Evolutionary conservation across 768 basidiomycete species (phyloP).

Genomic region (Pisolithus tinctorius): DNA sequence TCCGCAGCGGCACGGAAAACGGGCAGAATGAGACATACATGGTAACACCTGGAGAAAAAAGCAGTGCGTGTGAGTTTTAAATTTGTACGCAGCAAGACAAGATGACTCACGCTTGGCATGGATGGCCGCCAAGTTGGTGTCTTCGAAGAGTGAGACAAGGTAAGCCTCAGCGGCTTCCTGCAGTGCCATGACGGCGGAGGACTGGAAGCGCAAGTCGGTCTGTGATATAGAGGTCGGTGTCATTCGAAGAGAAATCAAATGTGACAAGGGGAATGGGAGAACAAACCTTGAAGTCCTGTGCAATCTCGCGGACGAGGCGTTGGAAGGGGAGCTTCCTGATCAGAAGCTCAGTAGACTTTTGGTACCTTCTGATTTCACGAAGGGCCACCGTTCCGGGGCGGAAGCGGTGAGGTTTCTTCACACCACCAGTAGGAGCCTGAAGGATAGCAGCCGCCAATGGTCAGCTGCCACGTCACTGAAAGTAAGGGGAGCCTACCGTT

Average conservation of each 20-base stretch:
- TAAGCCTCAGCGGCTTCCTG: constrained; percentile 92
- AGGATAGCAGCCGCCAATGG: neutral
- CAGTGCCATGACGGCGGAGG: constrained; percentile 88
- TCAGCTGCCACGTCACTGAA: constrained; percentile 4
- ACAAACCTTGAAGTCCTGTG: constrained; percentile 90
- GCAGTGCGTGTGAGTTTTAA: constrained; percentile 6
- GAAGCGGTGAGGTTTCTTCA: constrained; percentile 99
- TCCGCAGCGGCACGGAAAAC: constrained; percentile 9
- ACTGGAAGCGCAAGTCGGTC: constrained; percentile 94
- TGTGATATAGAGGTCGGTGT: constrained; percentile 18
- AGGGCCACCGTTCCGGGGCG: constrained; percentile 97
- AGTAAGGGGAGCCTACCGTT: constrained; percentile 39
- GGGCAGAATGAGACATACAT: constrained; percentile 35
- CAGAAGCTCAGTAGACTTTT: constrained; percentile 97
- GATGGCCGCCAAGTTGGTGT: constrained; percentile 88
- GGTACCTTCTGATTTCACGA: constrained; percentile 97
- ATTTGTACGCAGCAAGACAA: neutral
- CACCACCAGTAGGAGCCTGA: constrained; percentile 85
- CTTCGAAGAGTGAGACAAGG: constrained; percentile 81
- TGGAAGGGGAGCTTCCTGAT: constrained; percentile 99
- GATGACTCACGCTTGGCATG: constrained; percentile 65
- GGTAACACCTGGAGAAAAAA: constrained; percentile 38
- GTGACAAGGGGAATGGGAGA: neutral
- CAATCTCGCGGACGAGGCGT: constrained; percentile 93
- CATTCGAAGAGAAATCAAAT: neutral